Conservation (phyloP, 192 early-diverging fungal genomes). For the Backusella morwellensis region DNA sequence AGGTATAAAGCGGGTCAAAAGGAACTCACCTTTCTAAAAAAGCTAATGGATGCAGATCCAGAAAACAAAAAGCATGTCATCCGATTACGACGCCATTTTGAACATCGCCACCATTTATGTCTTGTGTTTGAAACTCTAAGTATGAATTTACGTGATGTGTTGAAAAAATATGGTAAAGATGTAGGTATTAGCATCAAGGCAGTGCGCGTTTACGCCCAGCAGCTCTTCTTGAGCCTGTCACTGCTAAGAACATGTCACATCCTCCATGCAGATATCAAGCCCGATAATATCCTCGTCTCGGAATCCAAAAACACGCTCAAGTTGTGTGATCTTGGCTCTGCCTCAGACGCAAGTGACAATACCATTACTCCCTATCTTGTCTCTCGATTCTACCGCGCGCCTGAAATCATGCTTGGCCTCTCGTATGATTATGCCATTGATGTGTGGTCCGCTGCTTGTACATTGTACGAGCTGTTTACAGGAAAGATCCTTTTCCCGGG, state of each 20-base stretch:
- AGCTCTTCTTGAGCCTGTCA: slow-evolving; percentile 83
- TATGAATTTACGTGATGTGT: slow-evolving; percentile 89
- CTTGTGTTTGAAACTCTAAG: slow-evolving; percentile 92
- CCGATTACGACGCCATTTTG: slow-evolving; percentile 80
- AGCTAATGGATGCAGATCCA: slow-evolving; percentile 82
- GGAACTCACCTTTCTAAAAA: slow-evolving; percentile 88
- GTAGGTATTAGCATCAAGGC: slow-evolving; percentile 92
- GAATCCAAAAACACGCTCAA: slow-evolving; percentile 79
- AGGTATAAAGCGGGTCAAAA: slow-evolving; percentile 85
- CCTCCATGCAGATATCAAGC: slow-evolving; percentile 97
- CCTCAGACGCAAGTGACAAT: slow-evolving; percentile 82
- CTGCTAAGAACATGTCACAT: slow-evolving; percentile 80
- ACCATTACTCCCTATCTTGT: slow-evolving; percentile 97
- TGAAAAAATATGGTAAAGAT: slow-evolving; percentile 95
- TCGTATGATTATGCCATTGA: slow-evolving; percentile 88
- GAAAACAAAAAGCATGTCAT: slow-evolving; percentile 88
- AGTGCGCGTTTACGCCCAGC: slow-evolving; percentile 87
- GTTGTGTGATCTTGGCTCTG: slow-evolving; percentile 93
- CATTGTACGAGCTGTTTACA: slow-evolving; percentile 93
- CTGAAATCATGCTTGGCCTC: slow-evolving; percentile 93
- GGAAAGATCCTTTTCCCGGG: slow-evolving; percentile 96
- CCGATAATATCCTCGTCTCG: slow-evolving; percentile 94
- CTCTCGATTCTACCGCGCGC: slow-evolving; percentile 93
- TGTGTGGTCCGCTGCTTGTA: slow-evolving; percentile 95
- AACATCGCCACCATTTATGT: slow-evolving; percentile 89